These are phyloP conservation scores for Eutypa lata DNA, from an alignment of 2,329 filamentous ascomycete genomes.

Conservation along the genomic window DNA sequence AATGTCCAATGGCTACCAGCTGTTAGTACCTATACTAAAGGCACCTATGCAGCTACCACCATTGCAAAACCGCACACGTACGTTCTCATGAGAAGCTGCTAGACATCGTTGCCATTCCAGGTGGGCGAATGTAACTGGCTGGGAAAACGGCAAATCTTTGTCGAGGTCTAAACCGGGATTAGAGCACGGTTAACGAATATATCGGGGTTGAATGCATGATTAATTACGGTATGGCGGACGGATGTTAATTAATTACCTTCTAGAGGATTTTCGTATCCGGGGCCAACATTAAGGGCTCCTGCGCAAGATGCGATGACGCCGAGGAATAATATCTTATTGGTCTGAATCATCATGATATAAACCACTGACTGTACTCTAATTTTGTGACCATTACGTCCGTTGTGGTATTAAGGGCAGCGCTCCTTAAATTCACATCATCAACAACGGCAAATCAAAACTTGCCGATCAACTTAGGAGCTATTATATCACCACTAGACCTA, in stretches of 20 bases:
- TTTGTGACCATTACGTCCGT: too few relatives aligned
- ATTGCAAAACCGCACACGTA: not conserved
- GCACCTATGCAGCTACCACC: too few relatives aligned
- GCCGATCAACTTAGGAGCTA: too few relatives aligned
- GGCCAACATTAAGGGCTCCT: not conserved
- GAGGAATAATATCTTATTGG: not conserved
- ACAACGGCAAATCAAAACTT: too few relatives aligned
- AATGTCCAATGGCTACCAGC: not conserved
- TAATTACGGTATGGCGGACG: not conserved
- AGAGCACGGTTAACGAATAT: too few relatives aligned
- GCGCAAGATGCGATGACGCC: not conserved
- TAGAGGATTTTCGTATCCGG: not conserved
- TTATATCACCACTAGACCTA: too few relatives aligned
- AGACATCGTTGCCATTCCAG: slow-evolving; percentile 5
- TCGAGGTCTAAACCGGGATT: slow-evolving; percentile 1
- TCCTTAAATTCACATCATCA: too few relatives aligned
- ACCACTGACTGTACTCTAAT: too few relatives aligned
- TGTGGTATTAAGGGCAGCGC: too few relatives aligned
- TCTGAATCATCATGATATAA: not conserved
- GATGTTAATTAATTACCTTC: not conserved
- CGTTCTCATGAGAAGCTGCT: slow-evolving; percentile 2
- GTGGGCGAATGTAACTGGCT: slow-evolving; percentile 5
- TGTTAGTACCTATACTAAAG: too few relatives aligned
- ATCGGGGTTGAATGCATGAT: too few relatives aligned
- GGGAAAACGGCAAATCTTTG: slow-evolving; percentile 4